Evolutionary conservation across 2,329 filamentous ascomycete genomes (phyloP), one percentile per base, ranked within the genome.

Genomic region (Fonsecaea monophora): DNA sequence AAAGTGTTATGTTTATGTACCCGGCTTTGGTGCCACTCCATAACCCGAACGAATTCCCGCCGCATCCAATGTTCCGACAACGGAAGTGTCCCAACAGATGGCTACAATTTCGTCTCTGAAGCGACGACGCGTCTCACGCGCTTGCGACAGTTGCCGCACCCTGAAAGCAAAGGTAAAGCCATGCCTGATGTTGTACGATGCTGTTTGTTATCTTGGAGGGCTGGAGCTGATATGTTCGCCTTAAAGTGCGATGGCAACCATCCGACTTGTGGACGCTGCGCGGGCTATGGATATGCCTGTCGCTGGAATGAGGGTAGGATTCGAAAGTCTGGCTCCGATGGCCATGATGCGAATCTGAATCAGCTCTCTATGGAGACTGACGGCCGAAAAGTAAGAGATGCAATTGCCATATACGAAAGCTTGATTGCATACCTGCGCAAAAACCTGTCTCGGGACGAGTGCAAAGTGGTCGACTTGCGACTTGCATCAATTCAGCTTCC

Each of bases 271-370:
- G 45, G 45, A 25, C 45, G 45, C 5, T 50, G 45, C 45, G 45
- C 45, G 1, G 74, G 74, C 35, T 77, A 76, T 58, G 73, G 73
- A 1, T 75, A 75, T 63, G 42, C 55, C 15, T 76, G 75, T 65
- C 65, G 37, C 48, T 77, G 74, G 75, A 65, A 67, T 1, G 56
- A 64, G 8, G 63, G 18, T 53, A 12, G 10, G 50, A n/a, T 13
- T 10, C 38, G 58, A n/a, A 64, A 38, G 32, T 15, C 38, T 34
- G 15, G 10, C 35, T 45, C 21, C 13, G 64, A 66, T 71, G 63
- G 62, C 68, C 66, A 45, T 42, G 48, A 54, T 13, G 9, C 42
- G 15, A 6, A 55, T 7, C 35, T 63, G 5, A 53, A 56, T n/a
- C 48, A 42, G 7, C 25, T 61, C 3, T 32, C 58, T 7, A 25